Base-by-base conservation (phyloP, 2,329 filamentous ascomycete genomes). In the Teratosphaeria epicoccoides region DNA sequence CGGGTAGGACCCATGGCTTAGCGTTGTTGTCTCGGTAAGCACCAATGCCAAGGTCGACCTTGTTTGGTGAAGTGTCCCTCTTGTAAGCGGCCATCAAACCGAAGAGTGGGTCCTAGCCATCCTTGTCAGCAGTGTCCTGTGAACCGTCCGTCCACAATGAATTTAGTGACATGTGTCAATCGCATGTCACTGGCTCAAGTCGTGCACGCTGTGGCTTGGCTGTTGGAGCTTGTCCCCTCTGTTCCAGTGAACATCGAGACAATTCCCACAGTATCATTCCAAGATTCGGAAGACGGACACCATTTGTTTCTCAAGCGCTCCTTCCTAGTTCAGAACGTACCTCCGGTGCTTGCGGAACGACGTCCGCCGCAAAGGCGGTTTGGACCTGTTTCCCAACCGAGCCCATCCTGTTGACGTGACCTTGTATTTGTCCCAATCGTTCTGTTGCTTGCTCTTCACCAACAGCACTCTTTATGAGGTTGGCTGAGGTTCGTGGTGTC, bases 1-100 rank as follows among this genome's bases (percentile, higher is more conserved):
- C 91, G 20, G 93, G 91, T 57, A 98, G 74, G 56, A 98, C 83
- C 93, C 93, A 98, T 2, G 93, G 93, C 76, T 97, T 97, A 55
- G 89, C 91, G 67, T 90, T 85, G 73, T 97, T 79, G 66, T 95
- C 93, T 68, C 93, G 81, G 73, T 98, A 98, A 53, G 93, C 93
- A 62, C 93, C 93, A 74, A 97, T 80, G 68, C 93, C 90, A 71
- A 98, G 73, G 73, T 98, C 93, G 59, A 98, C 86, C 75, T 98
- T 98, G 71, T 87, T 82, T 52, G 77, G 70, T 52, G 74, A 77
- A 17, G 80, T 73, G 67, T 98, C 93, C 57, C 85, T 86, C 65
- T 83, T 83, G 77, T 84, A 98, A 55, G 88, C 89, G 57, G 85
- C 82, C 80, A 91, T 89, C 63, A 98, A 76, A 52, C 91, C 90